Conservation (phyloP, 148 eudicot genomes). For the Vaccinium darrowii region DNA sequence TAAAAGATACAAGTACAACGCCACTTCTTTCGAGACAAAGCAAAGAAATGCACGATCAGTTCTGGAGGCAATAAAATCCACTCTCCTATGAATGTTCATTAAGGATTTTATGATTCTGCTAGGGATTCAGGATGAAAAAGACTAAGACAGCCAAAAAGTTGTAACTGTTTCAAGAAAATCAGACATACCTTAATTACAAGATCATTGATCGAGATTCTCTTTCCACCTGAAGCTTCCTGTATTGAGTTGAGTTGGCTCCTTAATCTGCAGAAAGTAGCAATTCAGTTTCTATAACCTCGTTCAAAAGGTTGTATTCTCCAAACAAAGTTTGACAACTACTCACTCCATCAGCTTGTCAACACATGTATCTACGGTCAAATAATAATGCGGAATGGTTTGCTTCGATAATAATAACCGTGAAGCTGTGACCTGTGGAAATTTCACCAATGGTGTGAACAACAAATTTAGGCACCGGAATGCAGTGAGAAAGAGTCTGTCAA, state of each 20-base stretch:
- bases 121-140: neutral
- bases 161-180: neutral
- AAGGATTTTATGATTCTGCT: neutral
- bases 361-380: slow-evolving; percentile 81
- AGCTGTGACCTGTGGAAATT: slow-evolving; percentile 67
- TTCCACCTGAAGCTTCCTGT: slow-evolving; percentile 97
- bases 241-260: slow-evolving; percentile 65
- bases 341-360: slow-evolving; percentile 91
- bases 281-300: slow-evolving; percentile 17
- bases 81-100: neutral
- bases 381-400: slow-evolving; percentile 90
- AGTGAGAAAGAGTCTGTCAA: neutral
- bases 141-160: neutral
- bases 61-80: neutral
- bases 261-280: slow-evolving; percentile 43
- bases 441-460: slow-evolving; percentile 14
- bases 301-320: slow-evolving; percentile 5
- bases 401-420: slow-evolving; percentile 73
- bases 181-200: slow-evolving; percentile 85
- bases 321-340: slow-evolving; percentile 27
- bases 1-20: neutral
- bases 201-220: slow-evolving; percentile 86
- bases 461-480: neutral
- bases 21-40: neutral
- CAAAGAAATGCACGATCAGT: neutral